These are phyloP conservation scores for Ampelomyces quisqualis DNA, from an alignment of 2,329 filamentous ascomycete species.

Conservation along the genomic window DNA sequence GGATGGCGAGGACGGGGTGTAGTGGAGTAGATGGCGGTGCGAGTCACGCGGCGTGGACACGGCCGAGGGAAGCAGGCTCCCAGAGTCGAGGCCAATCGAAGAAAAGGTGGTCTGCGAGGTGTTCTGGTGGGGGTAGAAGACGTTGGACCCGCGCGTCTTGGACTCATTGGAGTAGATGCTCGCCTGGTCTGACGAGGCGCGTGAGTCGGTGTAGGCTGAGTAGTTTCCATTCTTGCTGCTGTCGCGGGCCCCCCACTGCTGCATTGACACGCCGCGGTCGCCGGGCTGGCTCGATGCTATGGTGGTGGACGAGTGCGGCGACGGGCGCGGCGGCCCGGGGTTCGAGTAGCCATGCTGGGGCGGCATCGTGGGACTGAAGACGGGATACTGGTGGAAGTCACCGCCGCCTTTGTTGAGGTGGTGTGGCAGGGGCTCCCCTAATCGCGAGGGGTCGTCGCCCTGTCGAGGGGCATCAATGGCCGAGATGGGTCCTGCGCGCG, in stretches of 20 bases:
- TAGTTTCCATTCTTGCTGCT: constrained; percentile 31
- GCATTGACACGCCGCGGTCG: constrained; percentile 68
- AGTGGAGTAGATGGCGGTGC: constrained; percentile 45
- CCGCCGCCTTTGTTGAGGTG: constrained; percentile 74
- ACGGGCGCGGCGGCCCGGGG: constrained; percentile 61
- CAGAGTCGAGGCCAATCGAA: constrained; percentile 47
- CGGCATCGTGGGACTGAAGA: constrained; percentile 59
- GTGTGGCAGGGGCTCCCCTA: constrained; percentile 79
- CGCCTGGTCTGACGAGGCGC: constrained; percentile 63
- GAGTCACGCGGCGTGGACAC: constrained; percentile 45
- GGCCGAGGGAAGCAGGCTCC: constrained; percentile 43
- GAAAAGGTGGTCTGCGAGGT: constrained; percentile 58
- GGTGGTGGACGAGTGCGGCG: constrained; percentile 58
- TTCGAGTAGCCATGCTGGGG: constrained; percentile 52
- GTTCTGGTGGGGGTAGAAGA: constrained; percentile 55
- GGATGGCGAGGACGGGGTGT: constrained; percentile 49
- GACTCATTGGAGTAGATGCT: constrained; percentile 66
- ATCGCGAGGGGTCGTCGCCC: constrained; percentile 56
- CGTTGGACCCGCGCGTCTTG: constrained; percentile 54
- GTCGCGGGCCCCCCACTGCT: constrained; percentile 66
- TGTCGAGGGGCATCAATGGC: constrained; percentile 79
- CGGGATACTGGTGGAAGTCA: constrained; percentile 90
- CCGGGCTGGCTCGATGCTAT: constrained; percentile 69
- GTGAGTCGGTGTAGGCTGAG: constrained; percentile 41
- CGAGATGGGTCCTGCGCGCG: constrained; percentile 79